Percentiles rank a stretch among this genome's conserved stretches.
Conservation (phyloP, 1,139 yeast species). For the Yamadazyma spencermartinsiae region DNA sequence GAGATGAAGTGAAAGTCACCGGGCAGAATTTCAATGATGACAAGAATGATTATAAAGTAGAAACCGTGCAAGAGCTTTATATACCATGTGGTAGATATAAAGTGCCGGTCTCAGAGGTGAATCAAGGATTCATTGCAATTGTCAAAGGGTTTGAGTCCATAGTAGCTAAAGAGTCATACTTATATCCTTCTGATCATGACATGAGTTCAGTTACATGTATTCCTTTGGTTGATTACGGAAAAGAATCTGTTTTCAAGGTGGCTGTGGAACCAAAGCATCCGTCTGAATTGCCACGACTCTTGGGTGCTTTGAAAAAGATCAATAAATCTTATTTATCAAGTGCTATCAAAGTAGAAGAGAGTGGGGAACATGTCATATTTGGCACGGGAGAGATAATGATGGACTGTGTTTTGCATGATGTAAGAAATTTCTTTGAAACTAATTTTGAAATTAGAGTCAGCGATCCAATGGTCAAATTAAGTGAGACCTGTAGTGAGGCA, state of each 20-base stretch:
- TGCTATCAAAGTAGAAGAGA: slow-evolving; percentile 73
- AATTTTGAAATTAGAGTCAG: slow-evolving; percentile 77
- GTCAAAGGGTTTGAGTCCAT: slow-evolving; percentile 57
- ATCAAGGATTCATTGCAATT: slow-evolving; percentile 67
- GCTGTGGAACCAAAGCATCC: slow-evolving; percentile 84
- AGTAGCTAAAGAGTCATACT: slow-evolving; percentile 6
- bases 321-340: slow-evolving; percentile 67
- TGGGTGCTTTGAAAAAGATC: slow-evolving; percentile 65
- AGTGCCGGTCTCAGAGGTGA: slow-evolving; percentile 53
- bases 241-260: slow-evolving; percentile 69
- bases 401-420: slow-evolving; percentile 81
- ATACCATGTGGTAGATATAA: slow-evolving; percentile 74
- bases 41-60: slow-evolving; percentile 52
- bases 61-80: slow-evolving; percentile 49
- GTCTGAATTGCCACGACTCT: slow-evolving; percentile 70
- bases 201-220: background rate
- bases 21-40: slow-evolving; percentile 57
- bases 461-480: slow-evolving; percentile 77
- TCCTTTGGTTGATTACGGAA: slow-evolving; percentile 30
- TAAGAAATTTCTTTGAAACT: slow-evolving; percentile 58
- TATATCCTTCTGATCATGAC: slow-evolving; percentile 31
- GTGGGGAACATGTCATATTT: slow-evolving; percentile 79
- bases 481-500: slow-evolving; percentile 72
- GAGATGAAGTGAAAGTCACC: slow-evolving; percentile 51
- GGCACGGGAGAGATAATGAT: slow-evolving; percentile 89